These are phyloP conservation scores for Candida hispaniensis DNA, from an alignment of 805 yeast species.

Conservation along the genomic window DNA sequence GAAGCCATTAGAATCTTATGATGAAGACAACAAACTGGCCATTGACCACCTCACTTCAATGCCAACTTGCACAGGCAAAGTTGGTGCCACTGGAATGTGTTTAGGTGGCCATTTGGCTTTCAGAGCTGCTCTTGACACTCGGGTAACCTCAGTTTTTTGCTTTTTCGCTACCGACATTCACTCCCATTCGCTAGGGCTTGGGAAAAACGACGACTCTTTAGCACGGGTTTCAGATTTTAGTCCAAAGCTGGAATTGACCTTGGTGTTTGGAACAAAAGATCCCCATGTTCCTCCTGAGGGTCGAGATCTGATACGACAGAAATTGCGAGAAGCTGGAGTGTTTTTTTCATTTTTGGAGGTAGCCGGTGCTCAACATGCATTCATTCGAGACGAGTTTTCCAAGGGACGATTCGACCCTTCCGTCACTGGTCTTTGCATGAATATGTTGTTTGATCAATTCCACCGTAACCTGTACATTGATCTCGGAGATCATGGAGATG, in stretches of 20 bases:
- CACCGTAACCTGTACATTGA: conserved; percentile 56
- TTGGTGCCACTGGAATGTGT: conserved; percentile 84
- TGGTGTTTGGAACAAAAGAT: conserved; percentile 69
- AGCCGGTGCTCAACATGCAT: conserved; percentile 75
- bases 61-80: conserved; percentile 55
- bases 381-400: conserved; percentile 65
- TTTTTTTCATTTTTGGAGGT: conserved; percentile 63
- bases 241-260: conserved; percentile 38
- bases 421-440: conserved; percentile 53
- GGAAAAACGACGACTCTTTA: conserved; percentile 55
- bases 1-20: conserved; percentile 61
- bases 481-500: conserved; percentile 49
- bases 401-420: conserved; percentile 82
- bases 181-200: conserved; percentile 52
- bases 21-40: conserved; percentile 57
- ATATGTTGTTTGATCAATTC: conserved; percentile 60
- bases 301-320: conserved; percentile 55
- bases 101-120: conserved; percentile 75
- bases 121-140: conserved; percentile 52
- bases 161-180: conserved; percentile 79
- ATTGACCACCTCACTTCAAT: conserved; percentile 50
- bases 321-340: conserved; percentile 47
- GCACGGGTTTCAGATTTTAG: conserved; percentile 43
- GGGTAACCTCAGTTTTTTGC: conserved; percentile 58
- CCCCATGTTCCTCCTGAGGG: conserved; percentile 74